Base-by-base conservation (phyloP, 1,284 basidiomycete species). In the Crepidotus sp. region DNA sequence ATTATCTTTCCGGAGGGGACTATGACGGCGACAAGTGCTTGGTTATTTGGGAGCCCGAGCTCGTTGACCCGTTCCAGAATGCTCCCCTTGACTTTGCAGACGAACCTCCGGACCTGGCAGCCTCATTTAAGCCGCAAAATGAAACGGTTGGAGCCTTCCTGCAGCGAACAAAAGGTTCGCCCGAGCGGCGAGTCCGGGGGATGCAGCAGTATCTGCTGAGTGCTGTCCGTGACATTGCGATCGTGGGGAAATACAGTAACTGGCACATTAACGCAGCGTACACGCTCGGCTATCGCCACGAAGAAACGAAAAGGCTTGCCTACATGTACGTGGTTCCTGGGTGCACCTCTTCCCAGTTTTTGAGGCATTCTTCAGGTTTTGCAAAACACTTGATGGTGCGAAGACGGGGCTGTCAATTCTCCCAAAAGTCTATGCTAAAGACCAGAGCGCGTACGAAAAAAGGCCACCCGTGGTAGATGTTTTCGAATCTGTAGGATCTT, bases 231-330 rank as follows among this genome's bases (percentile, higher is more conserved):
- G 64, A 74, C 40, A 53, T 61, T 2, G 63, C 67, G 0, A 50
- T 71, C 0, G 74, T 79, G 2, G 77, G 79, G 2, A 67, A 59
- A 36, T 82, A 80, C 54, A 77, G 75, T 1, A 69, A 59, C 2
- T 72, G 71, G 59, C 78, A 81, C 57, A 70, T 78, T 35, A 66
- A 67, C 34, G 63, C 74, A 1, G 66, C 69, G 0, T 80, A 79
- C 48, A 57, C 52, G 1, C 46, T 64, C 1, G 80, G 80, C 0
- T 80, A 80, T 48, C 30, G 26, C 0, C 62, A 76, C 52, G 50
- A 54, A 0, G 61, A 70, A 10, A 77, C 79, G 0, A 66, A 73
- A 7, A 64, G 68, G 3, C 62, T 82, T 3, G 79, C 76, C 0
- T 75, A 79, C 50, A 76, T 78, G 79, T 80, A 48, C 52, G 74